These are phyloP conservation scores for Phytophthora crassamura DNA, from an alignment of 352 stramenopile genomes.

Conservation along the genomic window DNA sequence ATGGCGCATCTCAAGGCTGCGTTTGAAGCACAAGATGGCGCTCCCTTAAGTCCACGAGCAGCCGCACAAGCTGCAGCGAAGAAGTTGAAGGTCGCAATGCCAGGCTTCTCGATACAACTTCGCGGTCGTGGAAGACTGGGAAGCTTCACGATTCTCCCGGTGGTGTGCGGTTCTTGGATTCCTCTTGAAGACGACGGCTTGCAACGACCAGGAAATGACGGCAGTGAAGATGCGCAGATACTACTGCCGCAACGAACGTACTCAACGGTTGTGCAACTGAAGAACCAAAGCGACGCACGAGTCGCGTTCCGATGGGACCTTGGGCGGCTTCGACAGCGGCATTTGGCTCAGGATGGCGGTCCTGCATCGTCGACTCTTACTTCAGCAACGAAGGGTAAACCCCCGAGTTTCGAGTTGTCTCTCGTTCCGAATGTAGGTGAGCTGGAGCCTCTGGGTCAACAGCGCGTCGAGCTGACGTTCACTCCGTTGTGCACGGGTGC, in stretches of 20 bases:
- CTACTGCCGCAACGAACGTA: slow-evolving; percentile 23
- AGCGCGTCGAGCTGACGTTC: too few relatives aligned
- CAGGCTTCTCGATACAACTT: slow-evolving; percentile 30
- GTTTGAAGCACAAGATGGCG: slow-evolving; percentile 30
- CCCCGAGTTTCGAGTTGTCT: too few relatives aligned
- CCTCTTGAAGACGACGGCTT: slow-evolving; percentile 3
- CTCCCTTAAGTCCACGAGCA: slow-evolving; percentile 18
- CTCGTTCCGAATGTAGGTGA: too few relatives aligned
- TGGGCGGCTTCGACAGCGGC: slow-evolving; percentile 15
- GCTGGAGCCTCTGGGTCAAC: too few relatives aligned
- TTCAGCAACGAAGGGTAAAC: too few relatives aligned
- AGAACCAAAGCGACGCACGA: slow-evolving; percentile 43
- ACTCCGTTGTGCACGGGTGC: too few relatives aligned
- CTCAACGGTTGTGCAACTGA: slow-evolving; percentile 19
- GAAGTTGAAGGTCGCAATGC: slow-evolving; percentile 23
- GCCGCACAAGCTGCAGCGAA: slow-evolving; percentile 24
- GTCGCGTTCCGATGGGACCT: slow-evolving; percentile 48
- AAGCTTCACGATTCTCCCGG: slow-evolving; percentile 26
- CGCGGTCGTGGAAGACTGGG: slow-evolving; percentile 26
- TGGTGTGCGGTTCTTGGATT: slow-evolving; percentile 23
- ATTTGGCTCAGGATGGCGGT: too few relatives aligned
- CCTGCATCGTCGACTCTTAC: too few relatives aligned
- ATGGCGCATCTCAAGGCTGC: slow-evolving; percentile 40
- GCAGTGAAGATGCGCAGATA: slow-evolving; percentile 13
- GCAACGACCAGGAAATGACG: slow-evolving; percentile 16